Conservation (phyloP, 495 filamentous ascomycete genomes). For the Lepidopterella palustris region DNA sequence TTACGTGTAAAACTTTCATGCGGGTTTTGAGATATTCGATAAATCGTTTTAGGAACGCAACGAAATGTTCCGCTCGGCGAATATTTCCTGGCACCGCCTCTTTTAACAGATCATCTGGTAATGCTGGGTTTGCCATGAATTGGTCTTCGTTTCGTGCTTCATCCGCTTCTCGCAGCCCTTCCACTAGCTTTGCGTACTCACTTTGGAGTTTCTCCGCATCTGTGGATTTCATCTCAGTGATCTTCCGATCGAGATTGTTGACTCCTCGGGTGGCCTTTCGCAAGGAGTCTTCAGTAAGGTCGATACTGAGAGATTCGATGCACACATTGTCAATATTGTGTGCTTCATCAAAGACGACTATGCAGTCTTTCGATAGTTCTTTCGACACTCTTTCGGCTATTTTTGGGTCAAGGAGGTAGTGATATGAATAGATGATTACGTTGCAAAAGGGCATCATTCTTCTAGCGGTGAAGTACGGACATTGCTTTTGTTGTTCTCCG, state of each 20-base stretch:
- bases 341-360: constrained; percentile 97
- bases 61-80: constrained; percentile 90
- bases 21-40: constrained; percentile 97
- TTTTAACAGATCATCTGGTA: constrained; percentile 76
- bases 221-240: constrained; percentile 84
- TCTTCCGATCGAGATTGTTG: constrained; percentile 80
- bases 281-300: constrained; percentile 90
- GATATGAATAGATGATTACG: constrained; percentile 98
- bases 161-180: constrained; percentile 81
- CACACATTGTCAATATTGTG: constrained; percentile 99
- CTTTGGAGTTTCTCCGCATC: constrained; percentile 89
- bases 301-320: constrained; percentile 94
- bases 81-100: constrained; percentile 98
- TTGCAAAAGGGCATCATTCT: constrained; percentile 99
- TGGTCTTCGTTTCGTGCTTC: constrained; percentile 86
- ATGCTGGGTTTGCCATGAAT: constrained; percentile 91
- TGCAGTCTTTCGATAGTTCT: constrained; percentile 95
- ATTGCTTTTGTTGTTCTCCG: constrained; percentile 92
- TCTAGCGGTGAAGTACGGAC: constrained; percentile 91
- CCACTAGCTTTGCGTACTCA: constrained; percentile 93
- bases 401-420: constrained; percentile 96
- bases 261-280: constrained; percentile 83
- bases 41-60: constrained; percentile 90
- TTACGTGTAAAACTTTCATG: constrained; percentile 96
- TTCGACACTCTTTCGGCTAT: constrained; percentile 95